phyloP scores from a whole-genome alignment of 176 grass and related monocot genomes.

The Thinopyrum elongatum region DNA sequence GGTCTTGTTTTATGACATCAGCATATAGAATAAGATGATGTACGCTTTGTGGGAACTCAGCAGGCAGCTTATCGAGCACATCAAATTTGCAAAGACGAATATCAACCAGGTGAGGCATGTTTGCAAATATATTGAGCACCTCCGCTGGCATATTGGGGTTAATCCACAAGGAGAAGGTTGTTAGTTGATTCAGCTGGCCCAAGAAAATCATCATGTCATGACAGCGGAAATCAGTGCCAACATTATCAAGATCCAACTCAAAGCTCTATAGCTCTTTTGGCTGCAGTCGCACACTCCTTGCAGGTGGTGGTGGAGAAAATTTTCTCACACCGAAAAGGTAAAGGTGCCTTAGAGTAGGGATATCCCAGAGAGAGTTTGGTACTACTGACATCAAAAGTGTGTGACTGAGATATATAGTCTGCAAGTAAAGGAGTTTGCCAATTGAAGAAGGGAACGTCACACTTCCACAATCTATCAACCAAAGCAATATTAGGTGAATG shows the following conservation, averaged over 20 bases:
- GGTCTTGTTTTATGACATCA: neutral
- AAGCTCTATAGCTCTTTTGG: no score
- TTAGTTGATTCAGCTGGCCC: neutral
- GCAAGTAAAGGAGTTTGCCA: neutral
- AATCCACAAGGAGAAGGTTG: neutral
- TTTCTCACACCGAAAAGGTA: no score
- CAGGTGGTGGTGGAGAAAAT: no score
- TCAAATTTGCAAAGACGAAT: neutral
- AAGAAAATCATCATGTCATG: no score
- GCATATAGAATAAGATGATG: rapidly evolving
- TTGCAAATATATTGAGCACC: neutral
- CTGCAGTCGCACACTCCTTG: no score
- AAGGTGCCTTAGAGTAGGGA: neutral
- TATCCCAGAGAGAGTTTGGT: conserved; percentile 34
- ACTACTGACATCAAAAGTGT: neutral
- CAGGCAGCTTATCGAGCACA: neutral
- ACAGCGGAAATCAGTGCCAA: no score
- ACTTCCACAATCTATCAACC: neutral
- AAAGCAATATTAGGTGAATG: neutral
- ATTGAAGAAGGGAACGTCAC: neutral
- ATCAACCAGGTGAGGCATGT: conserved; percentile 1
- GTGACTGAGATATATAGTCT: neutral
- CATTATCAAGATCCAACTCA: no score
- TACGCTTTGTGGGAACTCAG: neutral
- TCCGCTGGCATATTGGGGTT: neutral